phyloP scores from a whole-genome alignment of 2,329 filamentous ascomycete genomes.

The Neoascochyta sp. region DNA sequence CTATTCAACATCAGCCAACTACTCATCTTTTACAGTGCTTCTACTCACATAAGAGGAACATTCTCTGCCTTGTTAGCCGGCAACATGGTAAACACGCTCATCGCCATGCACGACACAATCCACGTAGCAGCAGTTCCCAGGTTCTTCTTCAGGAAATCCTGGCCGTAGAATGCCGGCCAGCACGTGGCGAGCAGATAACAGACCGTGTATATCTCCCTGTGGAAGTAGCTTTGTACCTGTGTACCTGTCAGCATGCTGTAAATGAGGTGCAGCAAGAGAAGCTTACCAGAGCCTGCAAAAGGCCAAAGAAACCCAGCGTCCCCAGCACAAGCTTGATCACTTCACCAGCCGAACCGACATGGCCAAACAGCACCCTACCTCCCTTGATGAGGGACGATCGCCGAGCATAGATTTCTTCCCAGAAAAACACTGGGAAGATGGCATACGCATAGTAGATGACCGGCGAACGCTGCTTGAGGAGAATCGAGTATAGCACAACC shows the following conservation, averaged over 20 bases:
- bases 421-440: conserved; percentile 89
- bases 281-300: conserved; percentile 69
- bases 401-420: conserved; percentile 88
- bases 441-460: conserved; percentile 85
- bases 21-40: not conserved
- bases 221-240: conserved; percentile 86
- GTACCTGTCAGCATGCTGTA: not conserved
- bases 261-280: not conserved
- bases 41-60: conserved; percentile 64
- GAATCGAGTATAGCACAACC: conserved; percentile 71
- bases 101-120: conserved; percentile 70
- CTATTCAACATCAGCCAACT: conserved; percentile 49
- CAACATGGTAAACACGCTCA: conserved; percentile 88
- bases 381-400: conserved; percentile 67
- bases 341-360: conserved; percentile 60
- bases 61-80: conserved; percentile 83
- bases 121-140: conserved; percentile 63
- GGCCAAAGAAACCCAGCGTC: conserved; percentile 61
- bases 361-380: conserved; percentile 62
- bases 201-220: conserved; percentile 79
- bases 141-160: conserved; percentile 67
- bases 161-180: conserved; percentile 75
- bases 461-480: conserved; percentile 75
- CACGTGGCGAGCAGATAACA: conserved; percentile 72
- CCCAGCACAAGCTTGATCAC: conserved; percentile 61